Evolutionary conservation across 2,329 filamentous ascomycete species (phyloP).

Genomic region (Rosellinia necatrix): DNA sequence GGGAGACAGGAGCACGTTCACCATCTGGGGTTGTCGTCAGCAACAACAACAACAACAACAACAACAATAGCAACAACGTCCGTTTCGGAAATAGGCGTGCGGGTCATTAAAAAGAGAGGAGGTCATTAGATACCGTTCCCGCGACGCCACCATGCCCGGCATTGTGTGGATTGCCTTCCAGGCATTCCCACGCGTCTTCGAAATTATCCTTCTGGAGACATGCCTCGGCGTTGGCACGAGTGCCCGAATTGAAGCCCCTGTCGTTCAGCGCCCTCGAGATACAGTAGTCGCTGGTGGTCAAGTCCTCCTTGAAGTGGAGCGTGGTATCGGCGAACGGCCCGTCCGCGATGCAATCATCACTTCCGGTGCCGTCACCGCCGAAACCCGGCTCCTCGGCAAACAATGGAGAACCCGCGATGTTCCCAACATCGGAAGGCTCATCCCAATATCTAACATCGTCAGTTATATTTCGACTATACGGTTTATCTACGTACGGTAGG

Average conservation of each 20-base stretch:
- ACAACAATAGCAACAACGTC: too few relatives aligned
- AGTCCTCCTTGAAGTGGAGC: slow-evolving; percentile 37
- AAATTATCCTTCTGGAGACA: slow-evolving; percentile 22
- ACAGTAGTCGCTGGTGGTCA: slow-evolving; percentile 31
- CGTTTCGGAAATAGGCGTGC: too few relatives aligned
- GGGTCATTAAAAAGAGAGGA: neutral
- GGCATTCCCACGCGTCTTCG: slow-evolving; percentile 25
- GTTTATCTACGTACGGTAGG: slow-evolving; percentile 26
- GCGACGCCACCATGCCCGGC: slow-evolving; percentile 32
- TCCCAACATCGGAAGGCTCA: slow-evolving; percentile 40
- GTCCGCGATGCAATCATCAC: slow-evolving; percentile 39
- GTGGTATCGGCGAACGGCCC: slow-evolving; percentile 44
- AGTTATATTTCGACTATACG: neutral
- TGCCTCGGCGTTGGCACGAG: slow-evolving; percentile 19
- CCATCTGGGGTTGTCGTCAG: slow-evolving; percentile 28
- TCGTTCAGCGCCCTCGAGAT: slow-evolving; percentile 35
- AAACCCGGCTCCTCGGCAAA: slow-evolving; percentile 40
- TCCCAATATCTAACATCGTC: slow-evolving; percentile 43
- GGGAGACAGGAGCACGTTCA: slow-evolving; percentile 30
- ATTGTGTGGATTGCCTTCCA: slow-evolving; percentile 29
- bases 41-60: too few relatives aligned
- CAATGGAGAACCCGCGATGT: slow-evolving; percentile 36
- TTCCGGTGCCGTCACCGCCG: slow-evolving; percentile 39
- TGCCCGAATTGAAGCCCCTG: slow-evolving; percentile 15
- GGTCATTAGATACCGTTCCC: slow-evolving; percentile 29